Evolutionary conservation across 257 asterid species (phyloP), one percentile per base, ranked within the genome.

Genomic region (Cynanchum wilfordii): DNA sequence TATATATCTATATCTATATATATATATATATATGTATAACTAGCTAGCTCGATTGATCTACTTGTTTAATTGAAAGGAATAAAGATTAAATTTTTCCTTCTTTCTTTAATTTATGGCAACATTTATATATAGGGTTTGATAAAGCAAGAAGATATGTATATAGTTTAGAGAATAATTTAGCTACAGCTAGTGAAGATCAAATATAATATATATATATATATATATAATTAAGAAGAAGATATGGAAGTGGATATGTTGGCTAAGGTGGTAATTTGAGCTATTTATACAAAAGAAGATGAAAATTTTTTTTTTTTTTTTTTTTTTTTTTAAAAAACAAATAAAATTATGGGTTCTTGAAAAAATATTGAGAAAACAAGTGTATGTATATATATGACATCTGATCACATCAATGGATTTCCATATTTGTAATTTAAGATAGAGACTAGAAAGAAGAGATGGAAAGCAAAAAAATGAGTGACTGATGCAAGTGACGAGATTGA

Each of bases 401-500:
- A 25, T 27, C 65, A 15, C 65, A 80, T 83, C 84, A 86, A 69
- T 49, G 76, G 81, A 76, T 77, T 88, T 70, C 92, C 86, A 86
- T 86, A 79, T 88, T 78, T 78, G 88, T 80, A 76, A 76, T 44
- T 55, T 66, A 72, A 71, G 77, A 81, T 60, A 55, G 76, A 60
- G 81, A 83, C 68, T n/a, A 25, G 25, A 25, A 54, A 68, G 68
- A 9, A 50, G 74, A 75, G 73, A 60, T 25, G 36, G 44, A 42
- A 63, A 80, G 67, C 56, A 57, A 49, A 65, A 49, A 70, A 49
- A 24, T 54, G 73, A 70, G 24, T 55, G 50, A 70, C 30, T 47
- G 52, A 12, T 11, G 15, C 64, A 79, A 71, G 78, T 73, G 88
- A 82, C 79, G 80, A 54, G 88, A 82, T 75, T 72, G 89, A 85